Base-by-base conservation (phyloP, 164 flowering plant genomes). In the Amborella trichopoda region DNA sequence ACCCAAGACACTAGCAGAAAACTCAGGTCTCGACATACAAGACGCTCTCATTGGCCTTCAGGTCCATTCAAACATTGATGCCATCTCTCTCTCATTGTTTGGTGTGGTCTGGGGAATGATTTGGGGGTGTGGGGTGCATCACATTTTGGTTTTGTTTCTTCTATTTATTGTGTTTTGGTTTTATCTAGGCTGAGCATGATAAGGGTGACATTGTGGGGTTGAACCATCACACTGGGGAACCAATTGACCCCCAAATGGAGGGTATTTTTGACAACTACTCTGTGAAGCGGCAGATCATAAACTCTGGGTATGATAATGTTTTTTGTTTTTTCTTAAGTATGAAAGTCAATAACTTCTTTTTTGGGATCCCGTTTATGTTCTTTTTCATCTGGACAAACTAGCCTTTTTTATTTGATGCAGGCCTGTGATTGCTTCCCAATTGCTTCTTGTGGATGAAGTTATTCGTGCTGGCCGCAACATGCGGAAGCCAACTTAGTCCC, bases 391-490 rank as follows among this genome's bases (percentile, higher is more conserved):
- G n/a, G n/a, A n/a, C n/a, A n/a, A n/a, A n/a, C n/a, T n/a, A n/a
- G n/a, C n/a, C n/a, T n/a, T 16, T 38, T 13, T 22, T 44, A 22
- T 46, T 17, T 51, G 44, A 45, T 67, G 61, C 90, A 91, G 99
- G 67, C 99, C 96, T 27, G 90, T 93, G 4, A 93, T 93, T 51
- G 78, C 96, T 46, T 87, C 99, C 21, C 99, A 93, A 68, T 61
- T 93, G 66, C 68, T 93, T 22, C 63, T 93, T 33, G 99, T 93
- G 22, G 99, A 93, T 65, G 99, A 93, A 74, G 96, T 93, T 30
- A 93, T 93, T 43, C 95, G 99, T 36, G 96, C 99, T 23, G 99
- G 99, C 13, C 85, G 91, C 28, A 91, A 91, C 63, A 91, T 87
- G 99, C 58, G 95, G 70, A 87, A 87, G 51, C 99, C 99, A 33